Evolutionary conservation across 768 basidiomycete species (phyloP), one percentile per base, ranked within the genome.

Genomic region (Lanmaoa pseudosensibilis): DNA sequence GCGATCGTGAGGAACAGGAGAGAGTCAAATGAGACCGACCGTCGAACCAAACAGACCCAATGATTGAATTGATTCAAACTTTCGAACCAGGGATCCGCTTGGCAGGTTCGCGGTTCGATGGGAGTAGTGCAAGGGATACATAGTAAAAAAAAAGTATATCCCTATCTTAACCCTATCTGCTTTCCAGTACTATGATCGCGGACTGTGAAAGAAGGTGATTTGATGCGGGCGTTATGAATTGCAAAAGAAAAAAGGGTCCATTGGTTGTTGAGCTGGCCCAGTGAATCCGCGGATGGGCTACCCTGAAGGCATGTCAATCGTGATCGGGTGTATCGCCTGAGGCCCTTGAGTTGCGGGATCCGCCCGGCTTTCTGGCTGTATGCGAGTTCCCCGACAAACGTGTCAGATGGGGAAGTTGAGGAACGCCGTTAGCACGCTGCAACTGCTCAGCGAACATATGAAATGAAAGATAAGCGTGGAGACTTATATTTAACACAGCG

Each of bases 311-410:
- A 21, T 25, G 54, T 34, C 41, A 44, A 36, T 30, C 25, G 16
- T 5, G 36, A 8, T 44, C 37, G 25, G 44, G 32, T 33, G 15
- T 4, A 30, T 34, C 34, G 36, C 16, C 30, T 36, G 50, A 11
- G 8, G 32, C 11, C 8, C 25, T 40, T 15, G 21, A n/a, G n/a
- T n/a, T 16, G 15, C 39, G 34, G 25, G 36, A 15, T 27, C 45
- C 36, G 49, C 34, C 37, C 49, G 54, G 56, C 45, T 37, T 59
- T 59, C 38, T 41, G 12, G 25, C 13, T 23, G 36, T 16, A 27
- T 30, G 33, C 45, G 40, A 33, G 21, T 46, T 49, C 7, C 43
- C 47, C 30, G 59, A 46, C 34, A n/a, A 61, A 61, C n/a, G 46
- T 60, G 54, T 33, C 38, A 13, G 19, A n/a, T 39, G 21, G 34